phyloP scores from a whole-genome alignment of 495 filamentous ascomycete genomes.

The Pseudotulostoma volvatum region DNA sequence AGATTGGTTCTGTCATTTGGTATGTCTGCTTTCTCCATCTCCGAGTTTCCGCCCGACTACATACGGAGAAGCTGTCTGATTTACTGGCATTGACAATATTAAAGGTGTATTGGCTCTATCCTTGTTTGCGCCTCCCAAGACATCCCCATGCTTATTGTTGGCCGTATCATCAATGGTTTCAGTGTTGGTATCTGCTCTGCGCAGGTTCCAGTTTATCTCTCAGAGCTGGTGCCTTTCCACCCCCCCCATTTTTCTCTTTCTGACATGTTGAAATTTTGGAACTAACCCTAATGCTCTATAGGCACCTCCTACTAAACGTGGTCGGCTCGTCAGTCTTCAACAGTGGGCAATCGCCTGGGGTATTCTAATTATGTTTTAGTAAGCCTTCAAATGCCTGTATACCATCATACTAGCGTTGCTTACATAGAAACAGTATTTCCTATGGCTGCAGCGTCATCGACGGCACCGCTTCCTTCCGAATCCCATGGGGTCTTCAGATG shows the following conservation, averaged over 20 bases:
- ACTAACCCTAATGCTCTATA: too few relatives aligned
- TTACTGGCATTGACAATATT: too few relatives aligned
- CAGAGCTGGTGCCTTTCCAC: constrained; percentile 35
- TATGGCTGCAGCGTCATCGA: constrained; percentile 57
- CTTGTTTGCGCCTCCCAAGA: constrained; percentile 56
- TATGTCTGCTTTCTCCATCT: constrained; percentile 15
- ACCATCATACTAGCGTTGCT: too few relatives aligned
- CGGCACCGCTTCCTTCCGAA: constrained; percentile 43
- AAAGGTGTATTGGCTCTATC: constrained; percentile 45
- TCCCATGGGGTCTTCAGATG: constrained; percentile 66
- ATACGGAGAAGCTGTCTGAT: too few relatives aligned
- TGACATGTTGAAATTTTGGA: too few relatives aligned
- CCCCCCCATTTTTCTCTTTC: not conserved
- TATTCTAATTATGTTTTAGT: constrained; percentile 65
- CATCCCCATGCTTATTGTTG: constrained; percentile 56
- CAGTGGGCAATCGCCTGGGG: constrained; percentile 75
- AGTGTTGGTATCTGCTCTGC: constrained; percentile 64
- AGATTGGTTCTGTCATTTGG: constrained; percentile 47
- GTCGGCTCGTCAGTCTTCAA: constrained; percentile 52
- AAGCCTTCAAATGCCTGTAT: too few relatives aligned
- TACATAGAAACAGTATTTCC: constrained; percentile 50
- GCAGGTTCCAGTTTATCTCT: constrained; percentile 66
- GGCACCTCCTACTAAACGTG: constrained; percentile 50
- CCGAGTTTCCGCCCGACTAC: too few relatives aligned
- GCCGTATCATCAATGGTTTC: constrained; percentile 63